Evolutionary conservation across 169 alveolate genomes (phyloP).

Genomic region (Ophryocystis elektroscirrha): DNA sequence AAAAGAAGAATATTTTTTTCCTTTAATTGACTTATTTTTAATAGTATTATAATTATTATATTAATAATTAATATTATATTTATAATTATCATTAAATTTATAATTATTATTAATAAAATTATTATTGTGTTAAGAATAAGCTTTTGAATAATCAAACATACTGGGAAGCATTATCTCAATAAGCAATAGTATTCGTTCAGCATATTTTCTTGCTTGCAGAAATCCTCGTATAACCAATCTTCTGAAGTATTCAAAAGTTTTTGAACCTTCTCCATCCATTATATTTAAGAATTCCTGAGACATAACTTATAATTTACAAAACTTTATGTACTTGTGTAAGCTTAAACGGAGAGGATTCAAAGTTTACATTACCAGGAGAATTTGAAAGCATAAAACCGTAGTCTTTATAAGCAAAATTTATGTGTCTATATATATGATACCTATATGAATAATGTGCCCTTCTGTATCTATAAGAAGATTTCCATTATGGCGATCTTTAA

Average conservation of each 20-base stretch:
- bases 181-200: constrained; percentile 50
- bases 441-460: constrained; percentile 82
- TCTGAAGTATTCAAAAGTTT: constrained; percentile 59
- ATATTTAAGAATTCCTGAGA: constrained; percentile 65
- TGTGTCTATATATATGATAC: not conserved
- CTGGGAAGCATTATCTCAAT: constrained; percentile 64
- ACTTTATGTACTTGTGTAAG: constrained; percentile 37
- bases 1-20: not conserved
- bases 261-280: constrained; percentile 69
- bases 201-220: constrained; percentile 56
- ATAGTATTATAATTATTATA: not conserved
- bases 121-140: not conserved
- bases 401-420: constrained; percentile 22
- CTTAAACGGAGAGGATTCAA: constrained; percentile 85
- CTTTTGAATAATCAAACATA: not conserved
- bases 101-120: not conserved
- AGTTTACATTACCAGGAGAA: constrained; percentile 81
- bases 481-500: constrained; percentile 86
- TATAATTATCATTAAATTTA: not conserved
- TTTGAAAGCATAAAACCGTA: constrained; percentile 78
- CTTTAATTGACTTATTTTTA: not conserved
- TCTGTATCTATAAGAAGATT: constrained; percentile 66
- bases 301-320: not conserved
- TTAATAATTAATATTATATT: not conserved
- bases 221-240: constrained; percentile 49